These are phyloP conservation scores for Pouteria glomerata DNA, from an alignment of 148 eudicot genomes.

Conservation along the genomic window DNA sequence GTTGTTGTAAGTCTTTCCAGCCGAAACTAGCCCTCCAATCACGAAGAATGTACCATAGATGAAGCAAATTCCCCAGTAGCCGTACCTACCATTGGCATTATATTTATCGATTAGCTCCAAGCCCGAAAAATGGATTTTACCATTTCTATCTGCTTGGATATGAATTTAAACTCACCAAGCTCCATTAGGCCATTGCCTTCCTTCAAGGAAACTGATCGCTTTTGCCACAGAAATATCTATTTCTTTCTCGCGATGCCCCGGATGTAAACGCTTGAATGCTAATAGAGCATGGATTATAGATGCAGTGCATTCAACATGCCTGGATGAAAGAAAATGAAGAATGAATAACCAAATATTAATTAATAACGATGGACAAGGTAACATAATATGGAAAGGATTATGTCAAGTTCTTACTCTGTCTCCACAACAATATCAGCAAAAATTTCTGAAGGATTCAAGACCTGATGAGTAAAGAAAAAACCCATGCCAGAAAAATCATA, in stretches of 20 bases:
- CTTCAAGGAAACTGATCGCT: slow-evolving; percentile 20
- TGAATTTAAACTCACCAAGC: slow-evolving; percentile 18
- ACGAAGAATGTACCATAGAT: slow-evolving; percentile 29
- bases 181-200: slow-evolving; percentile 28
- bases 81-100: slow-evolving; percentile 24
- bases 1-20: slow-evolving; percentile 28
- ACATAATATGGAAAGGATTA: not conserved
- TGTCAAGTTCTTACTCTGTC: slow-evolving; percentile 22
- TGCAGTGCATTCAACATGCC: slow-evolving; percentile 35
- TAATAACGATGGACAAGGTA: not conserved
- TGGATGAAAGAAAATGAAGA: not conserved
- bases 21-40: slow-evolving; percentile 22
- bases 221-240: slow-evolving; percentile 22
- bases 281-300: slow-evolving; percentile 28
- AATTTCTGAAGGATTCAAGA: slow-evolving; percentile 29
- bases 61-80: slow-evolving; percentile 39
- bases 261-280: slow-evolving; percentile 24
- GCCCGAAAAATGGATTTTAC: no score
- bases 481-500: no score
- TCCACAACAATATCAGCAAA: slow-evolving; percentile 40
- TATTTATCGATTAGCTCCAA: not conserved
- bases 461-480: slow-evolving; percentile 14
- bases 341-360: not conserved
- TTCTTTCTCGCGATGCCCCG: slow-evolving; percentile 29
- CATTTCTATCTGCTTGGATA: not conserved